Evolutionary conservation across 148 eudicot genomes (phyloP).

Genomic region (Pouteria glomerata): DNA sequence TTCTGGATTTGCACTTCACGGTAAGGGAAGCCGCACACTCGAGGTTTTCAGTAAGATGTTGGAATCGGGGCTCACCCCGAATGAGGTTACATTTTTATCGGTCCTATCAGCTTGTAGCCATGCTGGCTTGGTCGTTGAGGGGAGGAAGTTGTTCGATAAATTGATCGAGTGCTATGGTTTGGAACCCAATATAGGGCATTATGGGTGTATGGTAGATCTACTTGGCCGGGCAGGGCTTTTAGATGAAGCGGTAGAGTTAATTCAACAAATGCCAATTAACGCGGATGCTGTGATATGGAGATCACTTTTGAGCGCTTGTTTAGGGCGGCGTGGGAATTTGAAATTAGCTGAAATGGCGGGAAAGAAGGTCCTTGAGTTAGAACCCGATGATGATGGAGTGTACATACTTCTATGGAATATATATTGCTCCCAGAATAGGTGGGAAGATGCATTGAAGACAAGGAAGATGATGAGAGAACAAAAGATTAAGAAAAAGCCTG

Average conservation of each 20-base stretch:
- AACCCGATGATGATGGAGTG: constrained; percentile 31
- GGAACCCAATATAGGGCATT: constrained; percentile 28
- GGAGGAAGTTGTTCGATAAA: constrained; percentile 21
- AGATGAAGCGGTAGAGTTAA: constrained; percentile 24
- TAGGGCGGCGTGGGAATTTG: constrained; percentile 19
- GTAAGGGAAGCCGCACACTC: constrained; percentile 26
- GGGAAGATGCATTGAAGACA: constrained; percentile 31
- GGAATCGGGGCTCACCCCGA: constrained; percentile 23
- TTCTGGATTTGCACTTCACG: constrained; percentile 30
- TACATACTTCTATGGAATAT: constrained; percentile 28
- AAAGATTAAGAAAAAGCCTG: constrained; percentile 37
- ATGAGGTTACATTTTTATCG: constrained; percentile 30
- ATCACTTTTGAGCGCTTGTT: constrained; percentile 30
- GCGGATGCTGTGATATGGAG: constrained; percentile 44
- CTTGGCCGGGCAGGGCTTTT: constrained; percentile 30
- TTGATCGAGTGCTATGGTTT: constrained; percentile 16
- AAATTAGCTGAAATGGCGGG: constrained; percentile 34
- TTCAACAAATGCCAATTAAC: constrained; percentile 30
- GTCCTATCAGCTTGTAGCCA: constrained; percentile 41
- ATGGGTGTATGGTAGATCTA: constrained; percentile 41
- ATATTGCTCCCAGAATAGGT: constrained; percentile 20
- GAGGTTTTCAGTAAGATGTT: constrained; percentile 27
- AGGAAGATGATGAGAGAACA: constrained; percentile 32
- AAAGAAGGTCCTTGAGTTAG: constrained; percentile 29
- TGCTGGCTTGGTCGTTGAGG: constrained; percentile 27